Evolutionary conservation across 495 filamentous ascomycete species (phyloP).

Genomic region (Pyrenula aspistea): DNA sequence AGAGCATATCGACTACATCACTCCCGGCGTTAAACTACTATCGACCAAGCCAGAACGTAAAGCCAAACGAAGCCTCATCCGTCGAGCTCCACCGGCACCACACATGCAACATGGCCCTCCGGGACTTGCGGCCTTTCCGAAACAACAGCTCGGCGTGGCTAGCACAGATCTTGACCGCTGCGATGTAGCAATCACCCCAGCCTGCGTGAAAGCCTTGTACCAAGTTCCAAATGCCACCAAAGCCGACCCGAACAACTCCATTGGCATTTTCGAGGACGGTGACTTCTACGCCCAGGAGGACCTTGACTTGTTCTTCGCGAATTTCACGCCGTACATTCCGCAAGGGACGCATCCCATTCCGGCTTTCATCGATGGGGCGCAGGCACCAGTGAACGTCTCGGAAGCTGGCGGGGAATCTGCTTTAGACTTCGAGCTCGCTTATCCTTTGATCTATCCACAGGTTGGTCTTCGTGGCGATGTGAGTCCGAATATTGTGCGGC

Average conservation of each 20-base stretch:
- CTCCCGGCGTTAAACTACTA: constrained; percentile 27
- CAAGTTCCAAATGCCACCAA: constrained; percentile 34
- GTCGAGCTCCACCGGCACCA: not conserved
- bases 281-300: constrained; percentile 38
- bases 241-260: constrained; percentile 14
- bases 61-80: not conserved
- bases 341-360: constrained; percentile 27
- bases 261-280: constrained; percentile 30
- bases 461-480: too few relatives aligned
- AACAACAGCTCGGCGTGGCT: constrained; percentile 2
- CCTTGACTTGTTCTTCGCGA: constrained; percentile 43
- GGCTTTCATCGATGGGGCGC: constrained; percentile 30
- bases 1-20: constrained; percentile 46
- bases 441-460: constrained; percentile 40
- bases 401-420: constrained; percentile 28
- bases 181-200: constrained; percentile 17
- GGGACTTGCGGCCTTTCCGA: not conserved
- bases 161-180: constrained; percentile 10
- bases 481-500: too few relatives aligned
- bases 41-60: constrained; percentile 10
- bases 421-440: constrained; percentile 35
- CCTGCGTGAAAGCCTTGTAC: constrained; percentile 34
- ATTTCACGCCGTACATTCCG: constrained; percentile 26
- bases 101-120: not conserved
- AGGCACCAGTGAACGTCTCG: constrained; percentile 17